Conservation (phyloP, 805 yeast genomes). For the Saturnispora mendoncae region DNA sequence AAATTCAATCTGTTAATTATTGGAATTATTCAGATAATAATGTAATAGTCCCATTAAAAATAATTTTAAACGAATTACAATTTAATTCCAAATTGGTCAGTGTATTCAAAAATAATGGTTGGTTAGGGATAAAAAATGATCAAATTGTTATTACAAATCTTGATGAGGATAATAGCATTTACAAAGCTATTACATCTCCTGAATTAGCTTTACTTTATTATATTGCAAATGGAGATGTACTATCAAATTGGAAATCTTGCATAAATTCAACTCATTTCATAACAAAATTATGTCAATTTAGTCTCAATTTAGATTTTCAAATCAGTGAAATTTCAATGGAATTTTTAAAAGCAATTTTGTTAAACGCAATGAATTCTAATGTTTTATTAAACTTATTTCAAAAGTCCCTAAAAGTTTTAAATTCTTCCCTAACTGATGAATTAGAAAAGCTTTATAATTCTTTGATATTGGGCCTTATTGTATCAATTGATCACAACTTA, state of each 20-base stretch:
- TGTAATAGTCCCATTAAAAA: not conserved
- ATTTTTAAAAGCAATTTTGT: not conserved
- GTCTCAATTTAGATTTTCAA: not conserved
- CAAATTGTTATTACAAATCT: not conserved
- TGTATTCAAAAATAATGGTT: not conserved
- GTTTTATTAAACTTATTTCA: not conserved
- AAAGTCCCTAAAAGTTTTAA: conserved; percentile 1
- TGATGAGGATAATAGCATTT: too few relatives aligned
- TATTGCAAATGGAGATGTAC: not conserved
- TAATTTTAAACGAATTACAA: not conserved
- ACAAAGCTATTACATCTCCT: not conserved
- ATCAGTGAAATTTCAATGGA: conserved; percentile 2
- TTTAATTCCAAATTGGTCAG: not conserved
- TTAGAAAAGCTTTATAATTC: conserved; percentile 4
- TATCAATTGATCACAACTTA: conserved; percentile 7
- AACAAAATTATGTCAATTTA: conserved; percentile 2
- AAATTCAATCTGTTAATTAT: not conserved
- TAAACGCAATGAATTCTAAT: not conserved
- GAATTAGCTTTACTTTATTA: not conserved
- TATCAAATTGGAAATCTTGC: not conserved
- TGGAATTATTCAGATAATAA: conserved; percentile 4
- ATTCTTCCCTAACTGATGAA: not conserved
- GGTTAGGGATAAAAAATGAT: conserved; percentile 1
- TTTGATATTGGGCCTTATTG: conserved; percentile 10
- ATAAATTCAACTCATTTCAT: not conserved